Base-by-base conservation (phyloP, 1,139 yeast species). In the Geotrichum siamense region DNA sequence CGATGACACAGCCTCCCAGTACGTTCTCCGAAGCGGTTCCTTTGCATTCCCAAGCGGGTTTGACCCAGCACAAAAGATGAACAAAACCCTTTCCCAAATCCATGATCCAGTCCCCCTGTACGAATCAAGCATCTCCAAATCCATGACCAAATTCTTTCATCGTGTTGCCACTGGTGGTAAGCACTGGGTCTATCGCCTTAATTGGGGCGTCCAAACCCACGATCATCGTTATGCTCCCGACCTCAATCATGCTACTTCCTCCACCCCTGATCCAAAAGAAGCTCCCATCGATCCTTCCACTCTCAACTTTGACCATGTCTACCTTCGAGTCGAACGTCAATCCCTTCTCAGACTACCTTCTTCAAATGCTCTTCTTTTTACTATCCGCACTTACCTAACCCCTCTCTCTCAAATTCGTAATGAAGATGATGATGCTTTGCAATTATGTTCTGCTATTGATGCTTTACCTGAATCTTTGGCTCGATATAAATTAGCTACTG, bases 1-100 rank as follows among this genome's bases (percentile, higher is more conserved):
- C 47, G 82, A 79, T 54, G 70, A 68, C 12, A 72, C 71, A 34
- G 71, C 72, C 0, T 67, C 69, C 9, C 84, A 82, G 59, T 82
- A 80, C 59, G 70, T 70, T 47, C 69, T 80, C 55, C 72, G 81
- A 49, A 82, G 76, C 0, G 85, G 84, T 0, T 66, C 76, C 0
- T 74, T 80, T 56, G 78, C 78, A 2, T 82, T 80, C 63, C 87
- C 93, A 0, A 79, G 83, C 2, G 93, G 91, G 0, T 83, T 83
- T 59, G 74, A 79, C 52, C 91, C 89, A 2, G 55, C 59, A 5
- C 70, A 67, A 31, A 71, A 81, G 47, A 70, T 80, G 55, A 69
- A 61, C 48, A 47, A 48, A 29, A 53, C 59, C n/a, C 56, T 65
- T 22, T 50, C 54, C 21, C 65, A 59, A 26, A 71, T 79, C 36